phyloP scores from a whole-genome alignment of 768 basidiomycete genomes.

The Termitomyces sp. region DNA sequence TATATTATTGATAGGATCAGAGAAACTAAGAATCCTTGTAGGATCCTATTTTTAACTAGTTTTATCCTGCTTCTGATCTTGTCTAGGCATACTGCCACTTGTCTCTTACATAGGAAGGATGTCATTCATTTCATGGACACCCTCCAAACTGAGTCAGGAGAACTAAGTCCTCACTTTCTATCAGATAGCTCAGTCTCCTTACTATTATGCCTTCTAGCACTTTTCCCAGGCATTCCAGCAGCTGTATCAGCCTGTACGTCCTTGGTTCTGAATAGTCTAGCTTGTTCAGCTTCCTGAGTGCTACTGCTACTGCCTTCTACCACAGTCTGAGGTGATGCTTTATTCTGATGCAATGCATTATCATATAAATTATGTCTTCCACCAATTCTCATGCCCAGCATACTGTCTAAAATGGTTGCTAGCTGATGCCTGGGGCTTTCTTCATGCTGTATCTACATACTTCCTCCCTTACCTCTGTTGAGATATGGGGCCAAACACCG shows the following conservation, averaged over 20 bases:
- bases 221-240: background rate
- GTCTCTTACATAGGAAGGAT: no score
- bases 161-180: no score
- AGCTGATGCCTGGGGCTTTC: no score
- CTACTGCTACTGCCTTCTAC: background rate
- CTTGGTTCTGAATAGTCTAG: background rate
- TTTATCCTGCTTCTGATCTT: no score
- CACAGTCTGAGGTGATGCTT: background rate
- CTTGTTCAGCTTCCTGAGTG: background rate
- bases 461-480: background rate
- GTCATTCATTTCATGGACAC: no score
- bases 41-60: no score
- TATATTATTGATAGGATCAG: no score
- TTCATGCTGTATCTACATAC: background rate
- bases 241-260: no score
- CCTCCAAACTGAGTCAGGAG: no score
- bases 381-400: background rate
- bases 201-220: background rate
- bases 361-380: background rate
- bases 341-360: background rate
- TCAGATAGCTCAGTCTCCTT: background rate
- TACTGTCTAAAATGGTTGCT: background rate
- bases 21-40: no score
- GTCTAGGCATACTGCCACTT: no score
- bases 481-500: no score